Base-by-base conservation (phyloP, 352 stramenopile species). In the Pythium catenulatum region DNA sequence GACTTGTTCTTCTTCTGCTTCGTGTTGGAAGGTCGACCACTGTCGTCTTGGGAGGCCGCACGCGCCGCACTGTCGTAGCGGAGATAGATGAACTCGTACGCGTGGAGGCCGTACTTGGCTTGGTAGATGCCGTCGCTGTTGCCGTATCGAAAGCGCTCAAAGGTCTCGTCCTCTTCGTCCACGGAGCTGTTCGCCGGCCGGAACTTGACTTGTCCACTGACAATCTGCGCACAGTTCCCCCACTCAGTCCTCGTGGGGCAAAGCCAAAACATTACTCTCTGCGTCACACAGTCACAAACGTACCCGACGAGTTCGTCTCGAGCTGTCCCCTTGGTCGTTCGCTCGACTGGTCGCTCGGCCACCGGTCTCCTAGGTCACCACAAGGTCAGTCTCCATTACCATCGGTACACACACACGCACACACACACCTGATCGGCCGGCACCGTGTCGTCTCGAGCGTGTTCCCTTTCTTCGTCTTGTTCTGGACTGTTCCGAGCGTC, bases 51-150 rank as follows among this genome's bases (percentile, higher is more conserved):
- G n/a, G n/a, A n/a, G n/a, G n/a, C n/a, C n/a, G n/a, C n/a, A n/a
- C n/a, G n/a, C n/a, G n/a, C n/a, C n/a, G n/a, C n/a, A n/a, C n/a
- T n/a, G n/a, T n/a, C 77, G 66, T 92, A 92, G 0, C 90, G 89
- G 19, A 96, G 52, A 75, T 96, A 96, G 52, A 72, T 93, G 65
- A 96, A 96, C 65, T 96, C 90, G 70, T 94, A 96, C 7, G 78
- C 88, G 15, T 95, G 91, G 27, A 96, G 81, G 9, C 92, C 92
- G 65, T 94, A 95, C 80, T 95, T 96, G 58, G 91, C 91, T 69
- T 94, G 91, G 46, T 94, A 95, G 36, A 96, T 96, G 11, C 92
- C 91, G 1, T 79, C 92, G 17, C 90, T 83, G 45, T 96, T 96
- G 32, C 92, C 91, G 48, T 93, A 94, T 5, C 94, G 50, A 32